A percentile compares a stretch with the other conserved stretches of the same genome.
Evolutionary conservation across 2,329 filamentous ascomycete species (phyloP).

Genomic region (Chaetomiaceae sp.): DNA sequence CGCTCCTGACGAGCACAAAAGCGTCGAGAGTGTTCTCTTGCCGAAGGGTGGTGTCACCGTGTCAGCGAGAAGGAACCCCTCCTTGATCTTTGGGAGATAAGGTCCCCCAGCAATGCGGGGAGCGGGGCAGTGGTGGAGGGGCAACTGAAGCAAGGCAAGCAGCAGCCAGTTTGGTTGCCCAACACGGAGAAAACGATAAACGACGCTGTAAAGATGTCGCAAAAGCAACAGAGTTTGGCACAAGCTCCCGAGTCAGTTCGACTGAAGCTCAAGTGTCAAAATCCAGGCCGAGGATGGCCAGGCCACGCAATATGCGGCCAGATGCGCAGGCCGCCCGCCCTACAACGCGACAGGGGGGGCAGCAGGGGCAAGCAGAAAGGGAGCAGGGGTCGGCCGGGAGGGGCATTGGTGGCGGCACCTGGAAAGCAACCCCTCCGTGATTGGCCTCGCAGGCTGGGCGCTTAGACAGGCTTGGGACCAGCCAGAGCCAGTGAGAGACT

Average conservation of each 20-base stretch:
- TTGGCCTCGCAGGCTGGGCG: slow-evolving; percentile 26
- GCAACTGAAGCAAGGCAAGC: neutral
- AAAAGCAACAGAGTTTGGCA: neutral
- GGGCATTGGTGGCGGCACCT: slow-evolving; percentile 17
- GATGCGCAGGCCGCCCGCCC: slow-evolving; percentile 27
- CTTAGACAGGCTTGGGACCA: slow-evolving; percentile 21
- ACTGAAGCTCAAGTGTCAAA: slow-evolving; percentile 9
- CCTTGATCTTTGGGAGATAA: slow-evolving; percentile 3
- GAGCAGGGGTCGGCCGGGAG: slow-evolving; percentile 8
- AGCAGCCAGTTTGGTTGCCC: neutral
- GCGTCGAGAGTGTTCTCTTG: neutral
- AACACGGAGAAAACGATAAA: neutral
- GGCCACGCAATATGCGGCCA: slow-evolving; percentile 30
- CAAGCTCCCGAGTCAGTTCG: neutral
- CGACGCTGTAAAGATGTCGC: slow-evolving; percentile 8
- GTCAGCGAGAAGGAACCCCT: slow-evolving; percentile 16
- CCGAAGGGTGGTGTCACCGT: neutral
- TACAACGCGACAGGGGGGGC: slow-evolving; percentile 20
- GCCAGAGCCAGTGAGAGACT: slow-evolving; percentile 20
- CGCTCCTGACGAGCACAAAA: too few species aligned
- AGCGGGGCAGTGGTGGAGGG: slow-evolving; percentile 1
- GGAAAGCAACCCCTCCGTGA: slow-evolving; percentile 20
- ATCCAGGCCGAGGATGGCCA: slow-evolving; percentile 7
- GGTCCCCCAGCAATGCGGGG: slow-evolving; percentile 10
- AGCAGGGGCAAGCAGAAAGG: slow-evolving; percentile 8